Evolutionary conservation across 352 stramenopile genomes (phyloP).

Genomic region (Phytopythium mirpurense): DNA sequence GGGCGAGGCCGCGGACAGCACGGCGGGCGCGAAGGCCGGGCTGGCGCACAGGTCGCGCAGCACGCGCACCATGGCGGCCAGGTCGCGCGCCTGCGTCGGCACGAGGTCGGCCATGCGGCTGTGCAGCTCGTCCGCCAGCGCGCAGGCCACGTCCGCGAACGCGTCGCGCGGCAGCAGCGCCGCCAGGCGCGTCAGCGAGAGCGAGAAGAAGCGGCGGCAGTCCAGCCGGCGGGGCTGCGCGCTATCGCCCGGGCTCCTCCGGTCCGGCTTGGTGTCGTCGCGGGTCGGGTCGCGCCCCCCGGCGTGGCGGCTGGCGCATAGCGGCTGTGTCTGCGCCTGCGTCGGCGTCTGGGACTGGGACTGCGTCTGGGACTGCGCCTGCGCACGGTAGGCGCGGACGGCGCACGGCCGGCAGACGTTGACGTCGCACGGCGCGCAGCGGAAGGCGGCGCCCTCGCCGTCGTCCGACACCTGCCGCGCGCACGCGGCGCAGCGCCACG

Average conservation of each 20-base stretch:
- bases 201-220: constrained; percentile 20
- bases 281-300: too few relatives aligned
- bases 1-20: constrained; percentile 13
- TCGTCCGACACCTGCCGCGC: background rate
- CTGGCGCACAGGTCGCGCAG: constrained; percentile 35
- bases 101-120: constrained; percentile 45
- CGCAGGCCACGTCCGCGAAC: background rate
- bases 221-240: constrained; percentile 21
- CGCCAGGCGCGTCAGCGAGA: constrained; percentile 18
- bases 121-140: constrained; percentile 43
- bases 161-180: background rate
- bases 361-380: too few relatives aligned
- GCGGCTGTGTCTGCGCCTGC: too few relatives aligned
- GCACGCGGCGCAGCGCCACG: background rate
- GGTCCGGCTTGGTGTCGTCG: background rate
- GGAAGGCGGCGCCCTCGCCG: constrained; percentile 15
- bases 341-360: too few relatives aligned
- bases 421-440: constrained; percentile 22
- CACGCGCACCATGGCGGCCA: constrained; percentile 30
- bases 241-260: constrained; percentile 12
- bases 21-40: constrained; percentile 23
- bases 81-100: constrained; percentile 34
- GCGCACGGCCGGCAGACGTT: constrained; percentile 26
- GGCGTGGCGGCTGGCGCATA: too few relatives aligned
- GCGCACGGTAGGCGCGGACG: background rate